Conservation (phyloP, 1,284 basidiomycete species). For the Moesziomyces globuligerus region DNA sequence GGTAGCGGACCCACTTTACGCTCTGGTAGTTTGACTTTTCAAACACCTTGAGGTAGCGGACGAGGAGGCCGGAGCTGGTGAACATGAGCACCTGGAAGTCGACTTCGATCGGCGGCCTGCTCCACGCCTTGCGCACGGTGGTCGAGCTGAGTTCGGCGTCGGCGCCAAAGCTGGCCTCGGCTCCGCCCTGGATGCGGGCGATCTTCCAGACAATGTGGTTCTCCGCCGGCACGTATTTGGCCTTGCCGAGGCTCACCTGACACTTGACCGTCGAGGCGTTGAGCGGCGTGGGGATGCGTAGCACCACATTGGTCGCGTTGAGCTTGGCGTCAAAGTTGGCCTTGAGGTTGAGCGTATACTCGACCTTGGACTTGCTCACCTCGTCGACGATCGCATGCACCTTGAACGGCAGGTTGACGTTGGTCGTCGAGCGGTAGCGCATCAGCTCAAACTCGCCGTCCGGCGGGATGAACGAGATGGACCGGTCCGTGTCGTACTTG, state of each 20-base stretch:
- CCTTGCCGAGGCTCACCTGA: slow-evolving; percentile 90
- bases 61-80: slow-evolving; percentile 92
- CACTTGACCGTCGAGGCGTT: slow-evolving; percentile 92
- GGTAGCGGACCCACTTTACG: slow-evolving; percentile 68
- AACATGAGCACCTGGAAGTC: slow-evolving; percentile 99
- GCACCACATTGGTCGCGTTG: slow-evolving; percentile 88
- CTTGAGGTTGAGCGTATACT: slow-evolving; percentile 88
- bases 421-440: slow-evolving; percentile 93
- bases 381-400: slow-evolving; percentile 92
- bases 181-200: slow-evolving; percentile 87
- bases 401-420: slow-evolving; percentile 91
- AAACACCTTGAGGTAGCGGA: slow-evolving; percentile 97
- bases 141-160: slow-evolving; percentile 86
- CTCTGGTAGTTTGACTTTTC: slow-evolving; percentile 90
- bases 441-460: slow-evolving; percentile 99
- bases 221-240: slow-evolving; percentile 94
- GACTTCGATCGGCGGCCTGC: slow-evolving; percentile 93
- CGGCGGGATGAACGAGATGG: slow-evolving; percentile 95
- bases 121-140: slow-evolving; percentile 86
- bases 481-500: slow-evolving; percentile 90
- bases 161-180: slow-evolving; percentile 86
- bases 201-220: slow-evolving; percentile 99
- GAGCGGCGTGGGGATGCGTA: slow-evolving; percentile 93
- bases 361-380: slow-evolving; percentile 87
- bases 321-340: slow-evolving; percentile 91